Evolutionary conservation across 305 asterid genomes (phyloP), one percentile per base, ranked within the genome.

Genomic region (Fraxinus dipetala): DNA sequence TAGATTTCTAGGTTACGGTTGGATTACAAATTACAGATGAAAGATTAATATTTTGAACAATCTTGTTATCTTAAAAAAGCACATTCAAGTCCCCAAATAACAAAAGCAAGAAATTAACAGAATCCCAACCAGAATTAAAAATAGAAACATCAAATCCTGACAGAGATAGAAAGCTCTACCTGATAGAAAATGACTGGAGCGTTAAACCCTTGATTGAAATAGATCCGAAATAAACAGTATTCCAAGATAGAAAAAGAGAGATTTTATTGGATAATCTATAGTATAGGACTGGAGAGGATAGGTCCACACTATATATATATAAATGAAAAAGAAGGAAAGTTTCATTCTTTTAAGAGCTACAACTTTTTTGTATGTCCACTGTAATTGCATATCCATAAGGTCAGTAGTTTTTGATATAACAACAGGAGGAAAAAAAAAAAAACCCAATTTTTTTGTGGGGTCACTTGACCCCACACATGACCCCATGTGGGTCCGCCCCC

Each of bases 141-240:
- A 51, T 2, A 67, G 18, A 78, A 83, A 75, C 40, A 59, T 59
- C 80, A 18, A 80, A 77, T 40, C 40, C 16, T 63, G n/a, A 81
- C 51, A 7, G 51, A 85, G 82, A 51, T 31, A 13, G 67, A 76
- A 81, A 65, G 28, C 56, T 34, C 74, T 56, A 81, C 87, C 20
- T 75, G 72, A 24, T 22, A 80, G 80, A 72, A 81, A 79, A 69
- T 30, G 63, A 83, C 77, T 18, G 24, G 56, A 40, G 51, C 16
- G 16, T 40, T 40, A 5, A 40, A 40, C 16, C 14, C 16, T 40
- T 40, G 14, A 10, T 11, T 40, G 4, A 40, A 40, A 40, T 40
- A 40, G 51, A 40, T 40, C 51, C 4, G 51, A 40, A 40, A 40
- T 40, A 40, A 10, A 10, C 51, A 40, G 51, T 40, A 10, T 40